A percentile compares a stretch with the other conserved stretches of the same genome.
Evolutionary conservation across 805 yeast species (phyloP).

Genomic region (Saccharomycopsis malanga): DNA sequence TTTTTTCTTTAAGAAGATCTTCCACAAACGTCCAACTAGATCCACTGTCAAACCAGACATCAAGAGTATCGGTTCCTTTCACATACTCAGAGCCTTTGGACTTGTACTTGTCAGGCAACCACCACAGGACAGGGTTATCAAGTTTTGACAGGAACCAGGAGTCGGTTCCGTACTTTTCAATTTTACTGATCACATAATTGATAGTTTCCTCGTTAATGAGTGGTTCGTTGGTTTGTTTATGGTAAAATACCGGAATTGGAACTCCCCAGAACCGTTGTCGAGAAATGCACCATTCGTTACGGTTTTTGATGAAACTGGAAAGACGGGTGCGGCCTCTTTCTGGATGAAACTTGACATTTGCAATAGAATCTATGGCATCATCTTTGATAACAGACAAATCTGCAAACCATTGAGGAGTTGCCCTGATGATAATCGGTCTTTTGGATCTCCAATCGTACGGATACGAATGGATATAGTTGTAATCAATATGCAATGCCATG

Average conservation of each 20-base stretch:
- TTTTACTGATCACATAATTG: conserved; percentile 46
- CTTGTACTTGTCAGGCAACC: conserved; percentile 60
- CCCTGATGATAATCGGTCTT: conserved; percentile 86
- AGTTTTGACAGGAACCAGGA: conserved; percentile 66
- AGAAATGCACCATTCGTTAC: conserved; percentile 97
- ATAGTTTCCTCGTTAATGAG: conserved; percentile 52
- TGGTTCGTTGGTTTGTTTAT: conserved; percentile 53
- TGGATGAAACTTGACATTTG: conserved; percentile 65
- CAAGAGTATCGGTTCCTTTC: conserved; percentile 89
- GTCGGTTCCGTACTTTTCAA: conserved; percentile 46
- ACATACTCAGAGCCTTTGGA: conserved; percentile 37
- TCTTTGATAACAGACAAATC: conserved; percentile 70
- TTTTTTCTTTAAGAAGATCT: conserved; percentile 5
- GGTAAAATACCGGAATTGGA: conserved; percentile 84
- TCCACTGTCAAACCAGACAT: conserved; percentile 99
- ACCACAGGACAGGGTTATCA: conserved; percentile 40
- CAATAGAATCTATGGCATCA: conserved; percentile 50
- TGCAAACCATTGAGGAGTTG: conserved; percentile 97
- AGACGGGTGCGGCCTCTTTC: conserved; percentile 65
- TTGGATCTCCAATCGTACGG: conserved; percentile 98
- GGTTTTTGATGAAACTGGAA: conserved; percentile 58
- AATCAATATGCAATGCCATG: conserved; percentile 44
- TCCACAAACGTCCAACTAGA: conserved; percentile 63
- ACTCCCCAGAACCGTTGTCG: conserved; percentile 98
- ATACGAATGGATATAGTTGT: conserved; percentile 66